Percentiles rank a stretch among this genome's conserved stretches.
phyloP scores from a whole-genome alignment of 495 filamentous ascomycete genomes.

The Podospora didyma region DNA sequence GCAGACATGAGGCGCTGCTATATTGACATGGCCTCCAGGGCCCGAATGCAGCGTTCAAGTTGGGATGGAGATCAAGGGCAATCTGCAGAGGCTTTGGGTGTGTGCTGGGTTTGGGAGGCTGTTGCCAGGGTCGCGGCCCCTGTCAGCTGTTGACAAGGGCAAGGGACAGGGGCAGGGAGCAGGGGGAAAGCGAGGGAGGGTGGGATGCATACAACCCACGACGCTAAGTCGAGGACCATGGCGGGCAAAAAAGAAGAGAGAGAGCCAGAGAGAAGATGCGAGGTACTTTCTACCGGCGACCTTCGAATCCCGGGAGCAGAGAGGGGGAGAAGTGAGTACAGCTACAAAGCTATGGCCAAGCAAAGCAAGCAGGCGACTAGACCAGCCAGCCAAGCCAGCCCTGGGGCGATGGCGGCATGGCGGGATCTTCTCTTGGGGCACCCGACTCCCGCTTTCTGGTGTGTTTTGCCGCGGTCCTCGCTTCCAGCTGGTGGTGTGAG shows the following conservation, averaged over 20 bases:
- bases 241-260: background rate
- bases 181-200: slow-evolving; percentile 10
- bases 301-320: background rate
- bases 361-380: background rate
- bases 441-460: slow-evolving; percentile 6
- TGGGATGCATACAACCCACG: background rate
- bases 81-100: slow-evolving; percentile 22
- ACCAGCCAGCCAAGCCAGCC: too few species aligned
- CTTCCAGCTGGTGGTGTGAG: background rate
- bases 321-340: background rate
- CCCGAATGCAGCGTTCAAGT: slow-evolving; percentile 12
- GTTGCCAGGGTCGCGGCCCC: slow-evolving; percentile 15
- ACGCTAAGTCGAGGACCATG: background rate
- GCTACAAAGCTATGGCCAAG: background rate
- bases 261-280: too few species aligned
- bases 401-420: background rate
- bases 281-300: slow-evolving; percentile 7
- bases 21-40: slow-evolving; percentile 36
- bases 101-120: slow-evolving; percentile 13
- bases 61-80: slow-evolving; percentile 23
- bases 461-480: background rate
- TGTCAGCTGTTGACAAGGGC: slow-evolving; percentile 19
- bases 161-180: slow-evolving; percentile 10
- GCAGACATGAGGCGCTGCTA: slow-evolving; percentile 42
- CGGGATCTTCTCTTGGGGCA: slow-evolving; percentile 4